These are phyloP conservation scores for Clitoria ternatea DNA, from an alignment of 306 rosid genomes.

Conservation along the genomic window DNA sequence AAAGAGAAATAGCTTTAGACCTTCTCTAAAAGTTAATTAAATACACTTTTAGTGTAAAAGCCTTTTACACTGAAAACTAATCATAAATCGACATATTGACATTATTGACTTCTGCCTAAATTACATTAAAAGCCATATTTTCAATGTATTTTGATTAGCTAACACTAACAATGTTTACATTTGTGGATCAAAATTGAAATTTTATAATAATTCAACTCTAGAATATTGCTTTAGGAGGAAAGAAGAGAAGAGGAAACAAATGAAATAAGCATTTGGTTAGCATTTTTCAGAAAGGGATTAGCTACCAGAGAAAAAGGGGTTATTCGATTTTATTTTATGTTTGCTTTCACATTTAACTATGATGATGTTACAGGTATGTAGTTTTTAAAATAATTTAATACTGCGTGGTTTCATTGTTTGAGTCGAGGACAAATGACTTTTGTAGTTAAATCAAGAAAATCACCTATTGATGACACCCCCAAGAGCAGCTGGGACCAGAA, in stretches of 20 bases:
- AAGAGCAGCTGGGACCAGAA: constrained; percentile 94
- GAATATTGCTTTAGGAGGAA: not conserved
- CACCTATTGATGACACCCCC: constrained; percentile 96
- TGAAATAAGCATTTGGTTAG: not conserved
- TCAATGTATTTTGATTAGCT: too few species aligned
- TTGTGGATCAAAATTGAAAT: too few species aligned
- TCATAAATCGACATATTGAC: too few species aligned
- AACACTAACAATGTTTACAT: too few species aligned
- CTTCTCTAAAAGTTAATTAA: too few species aligned
- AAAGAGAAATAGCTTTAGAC: not conserved
- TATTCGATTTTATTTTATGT: not conserved
- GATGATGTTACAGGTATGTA: not conserved
- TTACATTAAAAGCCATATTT: too few species aligned
- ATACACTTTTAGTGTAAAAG: not conserved
- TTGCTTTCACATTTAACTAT: not conserved
- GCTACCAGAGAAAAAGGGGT: not conserved
- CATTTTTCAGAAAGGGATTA: not conserved
- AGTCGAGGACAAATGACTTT: not conserved
- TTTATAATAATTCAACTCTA: constrained; percentile 12
- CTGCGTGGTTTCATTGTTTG: not conserved
- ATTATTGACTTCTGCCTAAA: too few species aligned
- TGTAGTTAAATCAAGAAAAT: not conserved
- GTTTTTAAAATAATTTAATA: not conserved
- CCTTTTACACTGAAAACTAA: too few species aligned
- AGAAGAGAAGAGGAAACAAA: not conserved